phyloP scores from a whole-genome alignment of 805 yeast genomes.

The Candida morakotiae region DNA sequence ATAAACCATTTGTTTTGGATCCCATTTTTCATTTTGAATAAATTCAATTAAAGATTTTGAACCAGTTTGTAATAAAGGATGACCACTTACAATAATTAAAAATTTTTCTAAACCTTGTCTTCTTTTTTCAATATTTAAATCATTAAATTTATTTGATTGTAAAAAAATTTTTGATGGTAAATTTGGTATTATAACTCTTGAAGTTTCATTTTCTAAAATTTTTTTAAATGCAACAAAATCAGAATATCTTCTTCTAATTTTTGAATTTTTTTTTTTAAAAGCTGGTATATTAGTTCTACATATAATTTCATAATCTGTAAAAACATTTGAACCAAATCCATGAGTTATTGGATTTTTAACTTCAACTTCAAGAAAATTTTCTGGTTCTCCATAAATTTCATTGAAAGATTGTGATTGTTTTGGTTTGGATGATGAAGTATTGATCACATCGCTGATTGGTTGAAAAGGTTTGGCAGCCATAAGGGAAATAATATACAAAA shows the following conservation, averaged over 20 bases:
- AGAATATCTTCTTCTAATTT: slow-evolving; percentile 81
- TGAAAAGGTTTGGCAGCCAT: slow-evolving; percentile 32
- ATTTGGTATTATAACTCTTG: slow-evolving; percentile 78
- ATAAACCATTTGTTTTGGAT: slow-evolving; percentile 15
- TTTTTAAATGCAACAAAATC: slow-evolving; percentile 83
- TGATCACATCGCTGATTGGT: slow-evolving; percentile 40
- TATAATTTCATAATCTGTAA: slow-evolving; percentile 86
- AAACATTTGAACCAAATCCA: slow-evolving; percentile 59
- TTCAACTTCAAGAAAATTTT: slow-evolving; percentile 88
- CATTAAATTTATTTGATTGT: slow-evolving; percentile 68
- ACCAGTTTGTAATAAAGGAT: slow-evolving; percentile 89
- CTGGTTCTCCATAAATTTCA: slow-evolving; percentile 91
- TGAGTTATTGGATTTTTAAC: slow-evolving; percentile 81
- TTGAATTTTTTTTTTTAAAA: slow-evolving; percentile 58
- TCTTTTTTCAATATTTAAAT: slow-evolving; percentile 78
- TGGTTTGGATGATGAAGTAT: slow-evolving; percentile 37
- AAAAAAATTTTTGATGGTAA: slow-evolving; percentile 84
- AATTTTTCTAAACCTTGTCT: slow-evolving; percentile 81
- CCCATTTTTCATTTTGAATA: slow-evolving; percentile 86
- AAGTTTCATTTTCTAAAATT: slow-evolving; percentile 68
- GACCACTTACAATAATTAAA: slow-evolving; percentile 77
- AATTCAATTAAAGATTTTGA: slow-evolving; percentile 72
- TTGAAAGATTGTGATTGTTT: slow-evolving; percentile 59
- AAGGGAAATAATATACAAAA: too few relatives aligned
- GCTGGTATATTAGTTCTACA: slow-evolving; percentile 91